A percentile compares a stretch with the other conserved stretches of the same genome.
These are phyloP conservation scores for Cymodocea nodosa DNA, from an alignment of 116 monocot species.

Conservation along the genomic window DNA sequence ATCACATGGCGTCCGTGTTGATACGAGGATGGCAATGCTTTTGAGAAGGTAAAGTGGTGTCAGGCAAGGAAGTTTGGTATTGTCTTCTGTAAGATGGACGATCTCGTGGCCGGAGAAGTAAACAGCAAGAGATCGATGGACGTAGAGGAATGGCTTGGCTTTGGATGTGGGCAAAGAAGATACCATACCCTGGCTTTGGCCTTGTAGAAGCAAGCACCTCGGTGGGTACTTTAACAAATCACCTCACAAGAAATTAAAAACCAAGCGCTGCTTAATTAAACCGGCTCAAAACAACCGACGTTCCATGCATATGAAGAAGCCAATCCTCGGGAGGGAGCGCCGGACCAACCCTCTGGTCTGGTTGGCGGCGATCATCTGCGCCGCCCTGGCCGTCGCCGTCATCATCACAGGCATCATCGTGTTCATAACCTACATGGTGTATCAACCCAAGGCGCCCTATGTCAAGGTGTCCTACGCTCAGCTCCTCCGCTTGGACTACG, in stretches of 20 bases:
- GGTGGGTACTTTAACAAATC: too few species aligned
- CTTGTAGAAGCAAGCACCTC: background rate
- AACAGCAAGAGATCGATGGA: too few species aligned
- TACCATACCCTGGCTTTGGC: slow-evolving; percentile 9
- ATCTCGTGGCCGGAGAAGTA: too few species aligned
- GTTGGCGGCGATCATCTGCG: slow-evolving; percentile 22
- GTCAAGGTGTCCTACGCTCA: slow-evolving; percentile 6
- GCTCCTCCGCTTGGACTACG: slow-evolving; percentile 17
- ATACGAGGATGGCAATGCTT: background rate
- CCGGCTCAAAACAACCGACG: background rate
- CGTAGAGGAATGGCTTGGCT: too few species aligned
- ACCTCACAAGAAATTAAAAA: background rate
- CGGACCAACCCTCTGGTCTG: slow-evolving; percentile 20
- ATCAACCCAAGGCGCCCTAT: slow-evolving; percentile 29
- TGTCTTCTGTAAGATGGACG: too few species aligned
- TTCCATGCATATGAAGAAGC: slow-evolving; percentile 9
- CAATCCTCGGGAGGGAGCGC: background rate
- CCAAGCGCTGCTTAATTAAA: background rate
- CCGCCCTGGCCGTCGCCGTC: slow-evolving; percentile 16
- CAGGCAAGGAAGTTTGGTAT: slow-evolving; percentile 1
- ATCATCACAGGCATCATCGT: slow-evolving; percentile 20
- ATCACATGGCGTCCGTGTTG: background rate
- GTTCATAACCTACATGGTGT: slow-evolving; percentile 18
- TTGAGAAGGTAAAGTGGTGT: slow-evolving; percentile 1
- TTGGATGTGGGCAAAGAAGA: slow-evolving; percentile 12